Base-by-base conservation (phyloP, 306 rosid species). In the Fragaria vesca region DNA sequence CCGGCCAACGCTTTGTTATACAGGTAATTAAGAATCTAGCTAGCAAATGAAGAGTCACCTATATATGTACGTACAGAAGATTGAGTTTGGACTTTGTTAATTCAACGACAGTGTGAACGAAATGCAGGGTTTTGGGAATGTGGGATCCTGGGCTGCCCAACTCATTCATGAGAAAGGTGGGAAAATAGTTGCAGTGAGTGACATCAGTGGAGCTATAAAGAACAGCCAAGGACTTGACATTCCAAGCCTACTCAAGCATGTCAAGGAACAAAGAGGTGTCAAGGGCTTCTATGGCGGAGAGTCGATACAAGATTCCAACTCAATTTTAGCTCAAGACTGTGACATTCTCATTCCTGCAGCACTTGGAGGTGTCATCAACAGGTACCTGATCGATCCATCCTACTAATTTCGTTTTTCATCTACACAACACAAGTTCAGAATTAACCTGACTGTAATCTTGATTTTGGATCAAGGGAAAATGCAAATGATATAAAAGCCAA, bases 351-450 rank as follows among this genome's bases (percentile, higher is more conserved):
- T 91, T 51, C 96, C 98, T 18, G 98, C 98, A 69, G 98, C 98
- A 78, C 97, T 95, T 30, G 98, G 98, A 51, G 98, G 98, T 68
- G 98, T 92, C 86, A 95, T 95, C 81, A 95, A 91, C 83, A 92
- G 87, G 77, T 74, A 42, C 43, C 28, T 28, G 15, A 15, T 52
- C 24, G 11, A 20, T 2, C 28, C n/a, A n/a, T 18, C 11, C 12
- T 57, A 10, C 63, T 24, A 58, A 24, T 58, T 58, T 58, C 20
- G 20, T 28, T 21, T 60, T 24, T 36, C 32, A 60, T 58, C 65
- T 7, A n/a, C 32, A 24, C 12, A 21, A 21, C 1, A 24, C 5
- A 21, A 58, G 34, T 24, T 58, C 65, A 32, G 36, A 32, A 32
- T 32, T 32, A 38, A 58, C 74, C 57, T 40, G n/a, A 69, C 32